phyloP scores from a whole-genome alignment of 306 rosid genomes.

The Luffa aegyptiaca region DNA sequence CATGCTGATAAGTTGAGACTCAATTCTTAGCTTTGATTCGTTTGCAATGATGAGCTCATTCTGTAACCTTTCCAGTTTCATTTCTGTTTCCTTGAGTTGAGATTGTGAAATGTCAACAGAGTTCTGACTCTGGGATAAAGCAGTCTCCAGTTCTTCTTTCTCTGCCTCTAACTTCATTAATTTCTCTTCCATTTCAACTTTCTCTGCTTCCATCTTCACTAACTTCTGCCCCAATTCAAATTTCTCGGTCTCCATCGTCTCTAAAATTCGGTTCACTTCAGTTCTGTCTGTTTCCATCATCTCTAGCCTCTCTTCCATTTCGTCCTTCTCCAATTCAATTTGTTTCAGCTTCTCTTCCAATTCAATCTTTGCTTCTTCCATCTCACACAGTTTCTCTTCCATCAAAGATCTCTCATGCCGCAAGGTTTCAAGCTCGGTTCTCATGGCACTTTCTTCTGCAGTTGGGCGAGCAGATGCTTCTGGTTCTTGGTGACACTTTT shows the following conservation, averaged over 20 bases:
- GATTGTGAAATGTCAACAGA: slow-evolving; percentile 36
- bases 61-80: slow-evolving; percentile 50
- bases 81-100: slow-evolving; percentile 46
- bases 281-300: slow-evolving; percentile 20
- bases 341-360: slow-evolving; percentile 20
- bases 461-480: slow-evolving; percentile 18
- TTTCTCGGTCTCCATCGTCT: slow-evolving; percentile 1
- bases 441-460: slow-evolving; percentile 35
- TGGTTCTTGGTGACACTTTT: slow-evolving; percentile 27
- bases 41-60: slow-evolving; percentile 39
- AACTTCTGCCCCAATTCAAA: slow-evolving; percentile 23
- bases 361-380: slow-evolving; percentile 43
- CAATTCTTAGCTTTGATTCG: slow-evolving; percentile 47
- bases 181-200: slow-evolving; percentile 23
- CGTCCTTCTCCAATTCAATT: slow-evolving; percentile 9
- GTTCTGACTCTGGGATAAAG: slow-evolving; percentile 44
- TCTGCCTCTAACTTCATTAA: slow-evolving; percentile 46
- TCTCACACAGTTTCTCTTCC: slow-evolving; percentile 41
- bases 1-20: slow-evolving; percentile 48
- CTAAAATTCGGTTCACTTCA: slow-evolving; percentile 6
- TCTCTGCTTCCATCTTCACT: slow-evolving; percentile 45
- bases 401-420: slow-evolving; percentile 38
- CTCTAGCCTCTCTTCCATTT: slow-evolving; percentile 18
- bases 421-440: slow-evolving; percentile 55
- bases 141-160: slow-evolving; percentile 52